Evolutionary conservation across 2,329 filamentous ascomycete species (phyloP), one percentile per base, ranked within the genome.

Genomic region (Metarhizium robertsii): DNA sequence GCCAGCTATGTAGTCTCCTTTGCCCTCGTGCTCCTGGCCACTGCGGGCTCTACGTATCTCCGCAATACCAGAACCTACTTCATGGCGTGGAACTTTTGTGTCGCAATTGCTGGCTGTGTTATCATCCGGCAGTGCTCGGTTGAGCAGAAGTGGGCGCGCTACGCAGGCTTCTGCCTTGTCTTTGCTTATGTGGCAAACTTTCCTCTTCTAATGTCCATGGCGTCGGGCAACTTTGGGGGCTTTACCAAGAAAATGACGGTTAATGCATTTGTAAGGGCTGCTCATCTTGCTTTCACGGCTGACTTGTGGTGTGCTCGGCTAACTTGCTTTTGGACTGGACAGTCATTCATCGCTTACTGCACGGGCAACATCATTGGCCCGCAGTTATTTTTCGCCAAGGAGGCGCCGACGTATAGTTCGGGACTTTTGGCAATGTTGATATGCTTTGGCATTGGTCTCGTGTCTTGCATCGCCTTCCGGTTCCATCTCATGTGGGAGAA

Each of bases 231-330:
- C 61, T 72, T 84, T 36, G 81, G 77, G 20, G 83, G 83, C 0
- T 80, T 83, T 53, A 86, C 82, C 1, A 86, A 86, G 69, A 85
- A 84, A 61, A 74, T 76, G 1, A 77, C 80, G 4, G 77, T 79
- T 13, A 77, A 83, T 8, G 80, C 81, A 1, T 75, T 80, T 60
- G 62, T 65, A 50, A 14, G 83, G 36, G 10, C 6, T 6, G 2
- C 16, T 34, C 3, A 5, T 42, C 52, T 6, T 43, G 36, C 5
- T 11, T 2, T 16, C 34, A 25, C 13, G 16, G 25, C 25, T 5
- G 6, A 34, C 13, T 10, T 43, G 18, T 30, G 14, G n/a, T 42
- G 30, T 38, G 18, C n/a, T 40, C 2, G 36, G 40, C 18, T 38
- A 34, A 20, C n/a, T 14, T 25, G 2, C n/a, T 11, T 14, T 40